These are phyloP conservation scores for Penicillium sp. DNA, from an alignment of 2,329 filamentous ascomycete species.

Conservation along the genomic window DNA sequence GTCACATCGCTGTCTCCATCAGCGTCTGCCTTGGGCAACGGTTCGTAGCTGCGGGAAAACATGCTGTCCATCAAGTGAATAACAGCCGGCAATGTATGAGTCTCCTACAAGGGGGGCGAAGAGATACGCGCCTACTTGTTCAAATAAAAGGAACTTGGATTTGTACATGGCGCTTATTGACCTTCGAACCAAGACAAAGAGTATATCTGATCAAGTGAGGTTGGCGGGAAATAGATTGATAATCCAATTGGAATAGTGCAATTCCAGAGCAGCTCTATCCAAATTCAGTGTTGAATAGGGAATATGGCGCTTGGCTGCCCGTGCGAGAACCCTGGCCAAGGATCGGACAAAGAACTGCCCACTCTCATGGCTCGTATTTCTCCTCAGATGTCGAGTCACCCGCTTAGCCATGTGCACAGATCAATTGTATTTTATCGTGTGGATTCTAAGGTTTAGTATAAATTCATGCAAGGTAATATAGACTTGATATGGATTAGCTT, in stretches of 20 bases:
- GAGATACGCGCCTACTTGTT: not conserved
- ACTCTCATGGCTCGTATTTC: too few species aligned
- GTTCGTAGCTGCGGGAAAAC: conserved; percentile 4
- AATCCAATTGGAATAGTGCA: not conserved
- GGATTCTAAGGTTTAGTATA: too few species aligned
- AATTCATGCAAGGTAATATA: not conserved
- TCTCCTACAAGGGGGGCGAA: not conserved
- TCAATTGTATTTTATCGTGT: too few species aligned
- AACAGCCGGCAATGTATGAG: not conserved
- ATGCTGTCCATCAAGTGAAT: not conserved
- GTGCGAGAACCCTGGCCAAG: not conserved
- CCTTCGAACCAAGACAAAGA: not conserved
- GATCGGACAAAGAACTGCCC: conserved; percentile 1
- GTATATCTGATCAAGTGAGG: not conserved
- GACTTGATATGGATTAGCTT: not conserved
- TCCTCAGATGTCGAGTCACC: too few species aligned
- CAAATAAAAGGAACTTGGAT: not conserved
- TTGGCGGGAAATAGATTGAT: not conserved
- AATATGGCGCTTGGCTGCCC: not conserved
- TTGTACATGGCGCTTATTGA: conserved; percentile 3
- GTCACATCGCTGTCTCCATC: conserved; percentile 8
- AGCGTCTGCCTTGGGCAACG: not conserved
- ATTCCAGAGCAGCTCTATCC: not conserved
- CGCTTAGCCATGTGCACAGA: too few species aligned
- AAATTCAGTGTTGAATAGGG: not conserved